Percentiles rank a stretch among this genome's conserved stretches.
Conservation (phyloP, 352 stramenopile genomes). For the Globisporangium perplexum region DNA sequence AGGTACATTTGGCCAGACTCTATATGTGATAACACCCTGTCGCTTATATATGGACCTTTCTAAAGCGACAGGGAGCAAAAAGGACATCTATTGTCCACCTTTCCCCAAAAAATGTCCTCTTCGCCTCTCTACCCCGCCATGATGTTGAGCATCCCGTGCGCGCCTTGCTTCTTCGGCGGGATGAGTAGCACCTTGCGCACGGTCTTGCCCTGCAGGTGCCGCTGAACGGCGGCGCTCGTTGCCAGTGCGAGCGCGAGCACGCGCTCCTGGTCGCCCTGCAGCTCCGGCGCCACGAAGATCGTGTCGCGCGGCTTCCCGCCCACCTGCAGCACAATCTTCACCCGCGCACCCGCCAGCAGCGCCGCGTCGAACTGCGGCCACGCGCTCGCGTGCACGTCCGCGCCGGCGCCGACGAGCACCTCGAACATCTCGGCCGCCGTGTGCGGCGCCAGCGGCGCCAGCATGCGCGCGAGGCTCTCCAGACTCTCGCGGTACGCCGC, state of each 20-base stretch:
- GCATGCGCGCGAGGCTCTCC: constrained; percentile 64
- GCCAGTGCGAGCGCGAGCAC: constrained; percentile 57
- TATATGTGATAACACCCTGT: too few species aligned
- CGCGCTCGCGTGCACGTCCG: constrained; percentile 51
- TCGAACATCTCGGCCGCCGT: constrained; percentile 80
- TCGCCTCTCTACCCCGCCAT: constrained; percentile 18
- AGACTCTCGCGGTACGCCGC: constrained; percentile 46
- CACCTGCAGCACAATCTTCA: constrained; percentile 82
- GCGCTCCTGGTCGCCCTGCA: constrained; percentile 45
- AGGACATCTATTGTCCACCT: neutral
- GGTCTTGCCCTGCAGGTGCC: constrained; percentile 55
- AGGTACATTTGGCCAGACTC: too few species aligned
- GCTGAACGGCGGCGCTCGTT: constrained; percentile 46
- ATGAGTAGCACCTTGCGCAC: constrained; percentile 77
- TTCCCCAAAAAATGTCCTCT: neutral
- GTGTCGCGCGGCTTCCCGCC: constrained; percentile 72
- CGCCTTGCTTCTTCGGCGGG: constrained; percentile 73
- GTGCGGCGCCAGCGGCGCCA: constrained; percentile 73
- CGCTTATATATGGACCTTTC: too few species aligned
- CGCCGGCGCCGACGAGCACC: constrained; percentile 11
- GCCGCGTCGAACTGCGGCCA: constrained; percentile 58
- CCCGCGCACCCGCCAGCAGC: constrained; percentile 58
- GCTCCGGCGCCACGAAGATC: constrained; percentile 48
- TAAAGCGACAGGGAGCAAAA: neutral
- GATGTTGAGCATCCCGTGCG: constrained; percentile 77